Conservation (phyloP, 768 basidiomycete genomes). For the Gloeostereum incarnatum region DNA sequence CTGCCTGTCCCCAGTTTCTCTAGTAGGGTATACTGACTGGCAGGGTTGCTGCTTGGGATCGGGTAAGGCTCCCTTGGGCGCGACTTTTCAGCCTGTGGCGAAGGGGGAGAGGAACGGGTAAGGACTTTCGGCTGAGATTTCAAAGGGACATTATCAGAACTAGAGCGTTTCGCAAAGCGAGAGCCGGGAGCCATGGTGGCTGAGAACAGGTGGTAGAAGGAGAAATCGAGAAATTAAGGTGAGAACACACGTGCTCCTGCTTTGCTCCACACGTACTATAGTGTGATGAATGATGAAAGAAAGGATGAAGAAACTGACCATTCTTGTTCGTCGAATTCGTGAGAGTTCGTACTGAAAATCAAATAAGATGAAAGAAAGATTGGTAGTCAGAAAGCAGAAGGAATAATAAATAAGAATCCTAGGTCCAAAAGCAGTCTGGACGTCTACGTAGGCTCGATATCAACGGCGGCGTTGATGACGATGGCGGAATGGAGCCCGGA, state of each 20-base stretch:
- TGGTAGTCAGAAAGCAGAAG: no score
- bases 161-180: slow-evolving; percentile 32
- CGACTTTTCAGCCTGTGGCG: slow-evolving; percentile 35
- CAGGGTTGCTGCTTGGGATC: slow-evolving; percentile 69
- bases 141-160: slow-evolving; percentile 24
- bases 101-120: slow-evolving; percentile 36
- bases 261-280: no score
- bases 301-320: neutral
- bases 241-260: slow-evolving; percentile 10
- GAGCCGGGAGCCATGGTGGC: slow-evolving; percentile 38
- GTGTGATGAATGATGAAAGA: no score
- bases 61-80: slow-evolving; percentile 52
- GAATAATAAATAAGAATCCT: no score
- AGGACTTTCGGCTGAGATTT: slow-evolving; percentile 28
- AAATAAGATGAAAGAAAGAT: no score
- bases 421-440: no score
- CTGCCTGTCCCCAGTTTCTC: slow-evolving; percentile 97
- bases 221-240: neutral
- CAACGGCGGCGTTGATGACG: no score
- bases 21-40: slow-evolving; percentile 84
- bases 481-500: no score
- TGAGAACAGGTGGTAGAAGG: slow-evolving; percentile 8
- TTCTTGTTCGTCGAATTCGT: neutral
- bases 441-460: no score
- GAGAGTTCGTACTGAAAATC: no score